Percentiles rank a stretch among this genome's conserved stretches.
phyloP scores from a whole-genome alignment of 2,329 filamentous ascomycete genomes.

The Curvularia hawaiiensis region DNA sequence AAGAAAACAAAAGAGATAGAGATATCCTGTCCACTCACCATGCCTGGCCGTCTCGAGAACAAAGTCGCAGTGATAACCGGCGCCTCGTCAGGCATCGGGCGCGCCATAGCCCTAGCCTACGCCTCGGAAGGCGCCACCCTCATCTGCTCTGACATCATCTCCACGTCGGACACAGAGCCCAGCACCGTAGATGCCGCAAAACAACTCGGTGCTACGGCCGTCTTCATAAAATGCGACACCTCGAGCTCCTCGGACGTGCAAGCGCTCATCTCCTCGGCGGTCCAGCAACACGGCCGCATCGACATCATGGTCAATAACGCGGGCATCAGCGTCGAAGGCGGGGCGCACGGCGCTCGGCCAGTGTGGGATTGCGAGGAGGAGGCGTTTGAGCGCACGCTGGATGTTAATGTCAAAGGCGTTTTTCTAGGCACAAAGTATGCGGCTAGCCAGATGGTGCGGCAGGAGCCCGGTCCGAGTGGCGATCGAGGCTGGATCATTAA shows the following conservation, averaged over 20 bases:
- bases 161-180: constrained; percentile 18
- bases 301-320: constrained; percentile 56
- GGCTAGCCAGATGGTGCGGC: constrained; percentile 56
- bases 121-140: constrained; percentile 40
- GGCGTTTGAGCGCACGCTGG: constrained; percentile 52
- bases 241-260: constrained; percentile 50
- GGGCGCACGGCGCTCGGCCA: constrained; percentile 27
- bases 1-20: no score
- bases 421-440: constrained; percentile 55
- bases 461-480: constrained; percentile 45
- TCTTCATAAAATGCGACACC: constrained; percentile 52
- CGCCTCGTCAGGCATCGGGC: constrained; percentile 42
- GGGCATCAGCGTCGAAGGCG: constrained; percentile 53
- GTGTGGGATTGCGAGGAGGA: constrained; percentile 56
- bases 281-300: constrained; percentile 55
- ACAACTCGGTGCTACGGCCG: constrained; percentile 37
- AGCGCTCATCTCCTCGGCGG: constrained; percentile 47
- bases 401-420: constrained; percentile 48
- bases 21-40: neutral
- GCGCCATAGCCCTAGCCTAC: constrained; percentile 41
- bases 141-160: constrained; percentile 39
- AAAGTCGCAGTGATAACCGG: constrained; percentile 45
- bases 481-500: constrained; percentile 62
- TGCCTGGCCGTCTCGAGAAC: constrained; percentile 33
- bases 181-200: constrained; percentile 42